Base-by-base conservation (phyloP, 2,329 filamentous ascomycete genomes). In the Drechslerella coelobrocha region DNA sequence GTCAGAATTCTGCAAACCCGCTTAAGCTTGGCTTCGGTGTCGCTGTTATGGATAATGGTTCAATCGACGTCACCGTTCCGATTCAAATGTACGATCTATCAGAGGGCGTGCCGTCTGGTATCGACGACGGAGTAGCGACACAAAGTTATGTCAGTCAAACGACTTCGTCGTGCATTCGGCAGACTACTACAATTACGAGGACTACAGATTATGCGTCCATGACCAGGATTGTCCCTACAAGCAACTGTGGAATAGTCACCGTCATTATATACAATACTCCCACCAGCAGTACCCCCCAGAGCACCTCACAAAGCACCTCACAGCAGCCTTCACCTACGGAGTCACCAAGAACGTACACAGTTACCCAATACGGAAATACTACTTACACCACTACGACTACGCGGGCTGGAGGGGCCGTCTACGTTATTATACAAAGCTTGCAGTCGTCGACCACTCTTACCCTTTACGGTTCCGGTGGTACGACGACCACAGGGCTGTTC, bases 41-140 rank as follows among this genome's bases (percentile, higher is more conserved):
- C 27, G 34, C 52, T 12, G 8, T 71, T 2, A 24, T 54, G 9
- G 54, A 60, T 6, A 37, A 41, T 31, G 59, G 53, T 14, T 27
- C 48, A 14, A 71, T 71, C n/a, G 66, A 71, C 52, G 60, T 37
- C 4, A 60, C 57, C 4, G 66, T 71, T 31, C 66, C 66, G 5
- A 71, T 71, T 23, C 66, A 71, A 43, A 71, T 71, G 66, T 63
- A 71, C 31, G 66, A 71, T 31, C 8, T 62, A 3, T 59, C 57
- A 10, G 59, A 45, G 2, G 56, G 43, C 0, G 9, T 62, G 10
- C 66, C 66, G 3, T 48, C 59, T 1, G 57, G 62, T 24, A 50
- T 71, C 17, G 59, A 63, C 8, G 51, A 54, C 8, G 66, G 57
- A 14, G 14, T 37, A 7, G 57, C 57, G 24, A 45, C 52, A 6